These are phyloP conservation scores for Blastomyces silverae DNA, from an alignment of 2,329 filamentous ascomycete species.

Conservation along the genomic window DNA sequence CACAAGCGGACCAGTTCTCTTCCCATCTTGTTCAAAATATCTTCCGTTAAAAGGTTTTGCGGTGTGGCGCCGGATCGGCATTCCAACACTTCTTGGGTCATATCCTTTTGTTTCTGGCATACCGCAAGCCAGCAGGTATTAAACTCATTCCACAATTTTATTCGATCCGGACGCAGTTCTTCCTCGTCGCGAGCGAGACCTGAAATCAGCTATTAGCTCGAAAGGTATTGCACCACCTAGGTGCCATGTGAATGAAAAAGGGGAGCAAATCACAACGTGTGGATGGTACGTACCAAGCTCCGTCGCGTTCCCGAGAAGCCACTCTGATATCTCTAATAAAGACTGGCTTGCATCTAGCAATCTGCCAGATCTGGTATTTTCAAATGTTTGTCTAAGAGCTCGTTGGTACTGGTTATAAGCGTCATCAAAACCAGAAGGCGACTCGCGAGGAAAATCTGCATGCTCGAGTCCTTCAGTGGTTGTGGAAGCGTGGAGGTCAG, in stretches of 20 bases:
- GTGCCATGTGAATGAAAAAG: slow-evolving; percentile 17
- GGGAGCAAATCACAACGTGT: neutral
- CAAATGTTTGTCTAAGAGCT: slow-evolving; percentile 58
- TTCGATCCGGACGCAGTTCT: slow-evolving; percentile 63
- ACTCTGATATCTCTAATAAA: slow-evolving; percentile 58
- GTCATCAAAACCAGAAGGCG: slow-evolving; percentile 53
- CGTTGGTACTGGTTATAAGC: slow-evolving; percentile 59
- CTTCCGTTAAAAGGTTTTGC: slow-evolving; percentile 57
- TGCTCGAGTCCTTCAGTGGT: slow-evolving; percentile 37
- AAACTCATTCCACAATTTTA: slow-evolving; percentile 88
- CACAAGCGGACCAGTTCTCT: slow-evolving; percentile 75
- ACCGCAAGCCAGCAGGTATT: slow-evolving; percentile 85
- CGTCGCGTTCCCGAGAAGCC: slow-evolving; percentile 59
- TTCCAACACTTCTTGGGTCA: slow-evolving; percentile 55
- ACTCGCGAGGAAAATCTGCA: slow-evolving; percentile 25
- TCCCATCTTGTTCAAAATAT: slow-evolving; percentile 69
- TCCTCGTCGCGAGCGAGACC: slow-evolving; percentile 80
- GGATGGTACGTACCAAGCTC: slow-evolving; percentile 53
- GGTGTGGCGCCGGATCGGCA: slow-evolving; percentile 54
- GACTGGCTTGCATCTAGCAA: slow-evolving; percentile 54
- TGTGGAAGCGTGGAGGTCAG: slow-evolving; percentile 40
- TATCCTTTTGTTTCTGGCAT: slow-evolving; percentile 74
- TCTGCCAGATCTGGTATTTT: slow-evolving; percentile 58
- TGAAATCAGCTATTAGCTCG: slow-evolving; percentile 41
- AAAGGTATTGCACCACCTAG: slow-evolving; percentile 23